These are phyloP conservation scores for Cinchona pubescens DNA, from an alignment of 257 asterid genomes.

Conservation along the genomic window DNA sequence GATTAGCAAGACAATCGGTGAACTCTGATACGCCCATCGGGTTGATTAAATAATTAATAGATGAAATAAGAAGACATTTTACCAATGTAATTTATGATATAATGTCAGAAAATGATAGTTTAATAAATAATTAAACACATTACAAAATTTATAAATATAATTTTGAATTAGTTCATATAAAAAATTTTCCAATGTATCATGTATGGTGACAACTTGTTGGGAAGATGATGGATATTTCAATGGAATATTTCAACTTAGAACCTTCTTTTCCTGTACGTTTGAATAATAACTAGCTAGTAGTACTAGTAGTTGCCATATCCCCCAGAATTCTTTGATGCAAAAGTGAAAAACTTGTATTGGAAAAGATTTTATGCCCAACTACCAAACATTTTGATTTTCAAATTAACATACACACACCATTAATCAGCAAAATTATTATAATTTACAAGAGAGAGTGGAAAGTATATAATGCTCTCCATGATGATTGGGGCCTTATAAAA, in stretches of 20 bases:
- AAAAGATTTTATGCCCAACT: conserved; percentile 16
- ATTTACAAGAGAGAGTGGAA: no score
- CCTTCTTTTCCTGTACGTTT: conserved; percentile 12
- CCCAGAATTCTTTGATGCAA: conserved; percentile 24
- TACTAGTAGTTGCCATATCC: conserved; percentile 18
- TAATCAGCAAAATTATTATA: no score
- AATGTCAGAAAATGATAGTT: conserved; percentile 16
- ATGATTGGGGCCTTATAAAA: not conserved
- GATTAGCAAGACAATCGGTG: conserved; percentile 22
- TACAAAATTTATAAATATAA: no score
- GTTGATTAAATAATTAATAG: no score
- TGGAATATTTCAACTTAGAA: conserved; percentile 22
- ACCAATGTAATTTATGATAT: conserved; percentile 30
- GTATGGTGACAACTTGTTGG: conserved; percentile 36
- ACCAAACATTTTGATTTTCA: not conserved
- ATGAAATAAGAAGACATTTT: conserved; percentile 29
- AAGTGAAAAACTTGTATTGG: conserved; percentile 3
- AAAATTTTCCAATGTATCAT: no score
- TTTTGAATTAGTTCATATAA: no score
- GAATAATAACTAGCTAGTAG: not conserved
- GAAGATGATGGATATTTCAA: conserved; percentile 18
- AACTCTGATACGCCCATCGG: conserved; percentile 57
- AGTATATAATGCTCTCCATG: conserved; percentile 6
- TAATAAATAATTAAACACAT: no score
- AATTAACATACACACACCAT: not conserved